phyloP scores from a whole-genome alignment of 305 asterid species.

The Petunia hybrid region DNA sequence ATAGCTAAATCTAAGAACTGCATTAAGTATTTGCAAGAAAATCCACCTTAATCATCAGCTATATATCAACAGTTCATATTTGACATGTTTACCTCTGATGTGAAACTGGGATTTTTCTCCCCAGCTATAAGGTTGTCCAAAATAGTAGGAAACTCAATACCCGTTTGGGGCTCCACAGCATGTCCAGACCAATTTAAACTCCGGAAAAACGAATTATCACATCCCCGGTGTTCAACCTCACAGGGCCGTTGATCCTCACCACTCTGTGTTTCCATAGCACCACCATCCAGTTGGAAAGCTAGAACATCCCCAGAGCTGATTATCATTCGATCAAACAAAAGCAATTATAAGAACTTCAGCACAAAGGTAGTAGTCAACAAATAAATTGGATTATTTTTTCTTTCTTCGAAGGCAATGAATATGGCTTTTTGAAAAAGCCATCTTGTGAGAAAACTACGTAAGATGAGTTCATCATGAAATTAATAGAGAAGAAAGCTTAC shows the following conservation, averaged over 20 bases:
- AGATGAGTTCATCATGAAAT: conserved; percentile 2
- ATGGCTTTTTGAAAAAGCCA: neutral
- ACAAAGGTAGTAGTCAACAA: conserved; percentile 16
- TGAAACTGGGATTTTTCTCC: conserved; percentile 57
- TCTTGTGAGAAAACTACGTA: neutral
- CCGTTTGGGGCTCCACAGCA: conserved; percentile 82
- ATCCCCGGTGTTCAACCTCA: conserved; percentile 68
- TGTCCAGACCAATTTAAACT: conserved; percentile 65
- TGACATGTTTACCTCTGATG: conserved; percentile 71
- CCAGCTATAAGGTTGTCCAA: conserved; percentile 62
- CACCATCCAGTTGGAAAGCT: conserved; percentile 58
- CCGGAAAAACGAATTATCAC: conserved; percentile 58
- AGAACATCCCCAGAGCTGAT: conserved; percentile 65
- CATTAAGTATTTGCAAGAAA: neutral
- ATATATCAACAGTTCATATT: neutral
- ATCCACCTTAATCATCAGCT: neutral
- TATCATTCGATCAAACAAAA: conserved; percentile 28
- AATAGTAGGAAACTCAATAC: conserved; percentile 89
- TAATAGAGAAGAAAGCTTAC: conserved; percentile 54
- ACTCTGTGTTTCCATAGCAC: conserved; percentile 58
- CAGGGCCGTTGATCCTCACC: conserved; percentile 61
- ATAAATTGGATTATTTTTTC: too few relatives aligned
- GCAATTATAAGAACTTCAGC: conserved; percentile 33
- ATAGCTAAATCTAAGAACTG: conserved; percentile 2
- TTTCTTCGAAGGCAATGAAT: conserved; percentile 8